Evolutionary conservation across 73 alveolate species (phyloP).

Genomic region (Tetrahymena elliotti): DNA sequence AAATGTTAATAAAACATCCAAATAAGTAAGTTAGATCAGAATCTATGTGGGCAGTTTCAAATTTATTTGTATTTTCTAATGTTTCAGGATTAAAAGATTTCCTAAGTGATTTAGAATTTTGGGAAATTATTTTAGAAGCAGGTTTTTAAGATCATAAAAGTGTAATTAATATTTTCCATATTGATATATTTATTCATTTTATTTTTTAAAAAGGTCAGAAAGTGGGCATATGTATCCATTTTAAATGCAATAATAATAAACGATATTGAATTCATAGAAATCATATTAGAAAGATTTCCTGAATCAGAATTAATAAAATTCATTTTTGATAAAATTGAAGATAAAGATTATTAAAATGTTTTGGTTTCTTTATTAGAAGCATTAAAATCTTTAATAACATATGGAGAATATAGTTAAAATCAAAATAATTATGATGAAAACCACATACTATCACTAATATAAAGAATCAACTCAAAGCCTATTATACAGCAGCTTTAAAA

Average conservation of each 20-base stretch:
- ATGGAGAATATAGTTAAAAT: background rate
- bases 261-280: background rate
- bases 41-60: background rate
- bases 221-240: background rate
- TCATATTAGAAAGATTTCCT: background rate
- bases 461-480: background rate
- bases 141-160: background rate
- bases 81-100: background rate
- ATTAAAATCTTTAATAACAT: background rate
- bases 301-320: background rate
- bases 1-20: background rate
- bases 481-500: background rate
- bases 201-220: background rate
- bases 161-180: background rate
- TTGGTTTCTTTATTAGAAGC: background rate
- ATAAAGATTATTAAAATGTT: background rate
- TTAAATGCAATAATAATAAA: background rate
- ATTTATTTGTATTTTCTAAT: background rate
- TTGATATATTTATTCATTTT: background rate
- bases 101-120: background rate
- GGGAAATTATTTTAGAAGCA: background rate
- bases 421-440: background rate
- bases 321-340: background rate
- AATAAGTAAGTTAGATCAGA: background rate
- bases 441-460: background rate